Base-by-base conservation (phyloP, 2,329 filamentous ascomycete genomes). In the Neopestalotiopsis sp. region DNA sequence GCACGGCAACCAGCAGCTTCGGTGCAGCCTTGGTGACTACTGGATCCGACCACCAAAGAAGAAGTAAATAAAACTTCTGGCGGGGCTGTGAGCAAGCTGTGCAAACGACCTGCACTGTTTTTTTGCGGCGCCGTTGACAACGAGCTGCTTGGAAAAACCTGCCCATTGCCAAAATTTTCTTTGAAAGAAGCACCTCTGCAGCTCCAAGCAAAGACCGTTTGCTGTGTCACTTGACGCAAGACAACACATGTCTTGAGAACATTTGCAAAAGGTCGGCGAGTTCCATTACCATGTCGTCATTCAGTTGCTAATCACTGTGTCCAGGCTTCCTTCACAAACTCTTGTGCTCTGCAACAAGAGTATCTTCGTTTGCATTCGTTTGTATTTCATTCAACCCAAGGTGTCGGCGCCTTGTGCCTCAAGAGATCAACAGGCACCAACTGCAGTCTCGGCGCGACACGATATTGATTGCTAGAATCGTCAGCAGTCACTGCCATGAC, bases 1-100 rank as follows among this genome's bases (percentile, higher is more conserved):
- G 45, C 45, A 53, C 45, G 45, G 45, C 45, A 53, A 53, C 45
- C 45, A 53, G 45, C 45, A 53, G 45, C 45, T 53, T 53, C 45
- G 45, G 45, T 53, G 45, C 45, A 53, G 45, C 45, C 45, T 53
- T 17, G n/a, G 9, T 53, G 45, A 53, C 14, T 20, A 17, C 45
- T 20, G 45, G 45, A 53, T 53, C 45, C 45, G 45, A 53, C 17
- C 45, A 53, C 45, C 45, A 53, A 53, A 20, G 9, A 53, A n/a
- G 45, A 53, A 53, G 45, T 53, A 53, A 53, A 53, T 53, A 53
- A 53, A 53, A 53, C 17, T 53, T 53, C 17, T n/a, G 45, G 45
- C n/a, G n/a, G 45, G 45, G 45, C 9, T 20, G 45, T 53, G 6
- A 3, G 6, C 45, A 20, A 53, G n/a, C 45, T 53, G 45, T 53